Base-by-base conservation (phyloP, 2,329 filamentous ascomycete genomes). In the Cryphonectria carpinicola region DNA sequence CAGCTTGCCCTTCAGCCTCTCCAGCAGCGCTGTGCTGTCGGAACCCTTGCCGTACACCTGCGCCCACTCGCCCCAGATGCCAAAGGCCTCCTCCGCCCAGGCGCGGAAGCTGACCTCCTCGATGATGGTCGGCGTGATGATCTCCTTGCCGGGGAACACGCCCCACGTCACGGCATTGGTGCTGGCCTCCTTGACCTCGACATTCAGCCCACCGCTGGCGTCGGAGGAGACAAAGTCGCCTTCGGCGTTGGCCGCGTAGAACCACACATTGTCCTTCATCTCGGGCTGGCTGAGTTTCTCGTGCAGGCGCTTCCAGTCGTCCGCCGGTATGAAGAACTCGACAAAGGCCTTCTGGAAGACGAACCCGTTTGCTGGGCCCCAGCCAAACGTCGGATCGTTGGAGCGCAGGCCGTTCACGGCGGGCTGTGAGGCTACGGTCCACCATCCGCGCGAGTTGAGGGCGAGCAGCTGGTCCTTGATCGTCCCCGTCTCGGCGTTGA, bases 311-410 rank as follows among this genome's bases (percentile, higher is more conserved):
- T 83, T 80, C 90, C 94, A 98, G 79, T 95, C 93, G 0, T 86
- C 80, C 0, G 85, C 82, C 0, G 95, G 90, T 70, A 97, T 83
- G 85, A 99, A 99, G 82, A 98, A 94, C 80, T 99, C 96, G 66
- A 99, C 94, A 80, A 99, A 99, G 0, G 95, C 92, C 82, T 98
- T 99, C 78, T 99, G 96, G 84, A 98, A 99, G 64, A 98, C 94
- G 79, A 97, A 98, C 25, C 96, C 96, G 76, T 95, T 91, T 65
- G 88, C 88, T 0, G 96, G 96, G 1, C 96, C 96, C 96, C 96
- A 99, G 73, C 96, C 96, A 76, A 97, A 97, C 28, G 93, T 88
- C 4, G 87, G 82, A 79, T 99, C 89, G 64, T 87, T 89, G 39
- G 93, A 97, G 49, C 87, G 88, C 28, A 95, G 82, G 58, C 95